phyloP scores from a whole-genome alignment of 1,139 yeast species.

The Saccharomycopsis hybrid region DNA sequence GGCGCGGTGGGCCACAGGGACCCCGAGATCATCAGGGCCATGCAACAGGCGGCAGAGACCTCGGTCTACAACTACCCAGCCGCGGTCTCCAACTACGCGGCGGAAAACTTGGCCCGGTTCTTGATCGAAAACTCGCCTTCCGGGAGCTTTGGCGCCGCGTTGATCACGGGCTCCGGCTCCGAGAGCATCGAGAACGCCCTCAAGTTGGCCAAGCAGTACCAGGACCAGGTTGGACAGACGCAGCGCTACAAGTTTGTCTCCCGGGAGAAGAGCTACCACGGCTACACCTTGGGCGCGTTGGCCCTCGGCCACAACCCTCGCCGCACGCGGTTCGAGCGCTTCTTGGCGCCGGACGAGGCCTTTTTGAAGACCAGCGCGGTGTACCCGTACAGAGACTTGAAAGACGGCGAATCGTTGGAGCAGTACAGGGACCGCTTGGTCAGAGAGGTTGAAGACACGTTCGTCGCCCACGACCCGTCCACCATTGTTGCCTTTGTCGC shows the following conservation, averaged over 20 bases:
- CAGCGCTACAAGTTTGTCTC: constrained; percentile 46
- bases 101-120: constrained; percentile 48
- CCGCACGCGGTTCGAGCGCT: constrained; percentile 28
- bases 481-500: constrained; percentile 35
- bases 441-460: constrained; percentile 32
- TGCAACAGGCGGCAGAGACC: constrained; percentile 42
- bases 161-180: constrained; percentile 56
- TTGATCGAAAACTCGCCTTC: constrained; percentile 47
- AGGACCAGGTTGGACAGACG: constrained; percentile 42
- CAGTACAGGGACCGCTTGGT: constrained; percentile 32
- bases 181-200: constrained; percentile 56
- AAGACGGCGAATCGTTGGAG: constrained; percentile 30
- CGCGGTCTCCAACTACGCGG: constrained; percentile 36
- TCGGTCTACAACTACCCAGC: constrained; percentile 42
- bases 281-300: constrained; percentile 50
- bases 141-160: constrained; percentile 47
- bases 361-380: constrained; percentile 30
- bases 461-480: constrained; percentile 33
- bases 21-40: constrained; percentile 41
- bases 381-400: constrained; percentile 32
- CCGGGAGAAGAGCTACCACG: constrained; percentile 51
- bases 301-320: constrained; percentile 37
- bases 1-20: constrained; percentile 57
- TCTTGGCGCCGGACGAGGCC: constrained; percentile 23
- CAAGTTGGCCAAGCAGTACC: constrained; percentile 51